These are phyloP conservation scores for Madurella mycetomatis DNA, from an alignment of 2,329 filamentous ascomycete species.

Conservation along the genomic window DNA sequence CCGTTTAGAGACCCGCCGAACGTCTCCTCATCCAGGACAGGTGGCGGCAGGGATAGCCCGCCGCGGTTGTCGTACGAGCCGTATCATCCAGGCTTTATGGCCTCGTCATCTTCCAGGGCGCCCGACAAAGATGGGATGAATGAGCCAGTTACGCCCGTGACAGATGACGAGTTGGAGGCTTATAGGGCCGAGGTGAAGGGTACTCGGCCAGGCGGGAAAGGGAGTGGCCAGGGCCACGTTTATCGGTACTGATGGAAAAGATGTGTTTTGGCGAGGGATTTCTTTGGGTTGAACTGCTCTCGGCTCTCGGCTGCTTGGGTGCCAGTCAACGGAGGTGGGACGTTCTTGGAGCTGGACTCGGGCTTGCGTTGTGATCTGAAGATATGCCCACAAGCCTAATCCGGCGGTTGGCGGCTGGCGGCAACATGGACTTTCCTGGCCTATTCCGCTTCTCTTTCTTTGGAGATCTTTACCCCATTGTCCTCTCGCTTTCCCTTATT, in stretches of 20 bases:
- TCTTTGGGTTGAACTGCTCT: too few species aligned
- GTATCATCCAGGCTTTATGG: slow-evolving; percentile 20
- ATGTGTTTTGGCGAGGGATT: background rate
- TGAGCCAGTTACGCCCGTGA: slow-evolving; percentile 17
- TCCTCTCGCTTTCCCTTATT: too few species aligned
- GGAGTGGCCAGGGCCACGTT: slow-evolving; percentile 7
- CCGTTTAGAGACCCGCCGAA: slow-evolving; percentile 34
- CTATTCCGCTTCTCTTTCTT: too few species aligned
- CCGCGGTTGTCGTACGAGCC: slow-evolving; percentile 19
- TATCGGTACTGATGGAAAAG: slow-evolving; percentile 15
- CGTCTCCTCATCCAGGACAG: slow-evolving; percentile 17
- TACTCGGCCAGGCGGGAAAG: background rate
- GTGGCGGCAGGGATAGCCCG: slow-evolving; percentile 28
- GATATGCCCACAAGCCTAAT: too few species aligned
- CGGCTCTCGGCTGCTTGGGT: background rate
- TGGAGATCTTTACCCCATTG: too few species aligned
- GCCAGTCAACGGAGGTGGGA: background rate
- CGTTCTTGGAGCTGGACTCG: background rate
- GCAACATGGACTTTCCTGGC: too few species aligned
- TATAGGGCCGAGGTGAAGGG: slow-evolving; percentile 9
- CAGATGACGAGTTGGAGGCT: slow-evolving; percentile 11
- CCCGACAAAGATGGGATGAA: background rate
- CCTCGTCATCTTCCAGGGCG: background rate
- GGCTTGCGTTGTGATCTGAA: too few species aligned
- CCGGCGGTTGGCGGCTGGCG: too few species aligned